phyloP scores from a whole-genome alignment of 2,329 filamentous ascomycete species.

The Trichoderma koningiopsis region DNA sequence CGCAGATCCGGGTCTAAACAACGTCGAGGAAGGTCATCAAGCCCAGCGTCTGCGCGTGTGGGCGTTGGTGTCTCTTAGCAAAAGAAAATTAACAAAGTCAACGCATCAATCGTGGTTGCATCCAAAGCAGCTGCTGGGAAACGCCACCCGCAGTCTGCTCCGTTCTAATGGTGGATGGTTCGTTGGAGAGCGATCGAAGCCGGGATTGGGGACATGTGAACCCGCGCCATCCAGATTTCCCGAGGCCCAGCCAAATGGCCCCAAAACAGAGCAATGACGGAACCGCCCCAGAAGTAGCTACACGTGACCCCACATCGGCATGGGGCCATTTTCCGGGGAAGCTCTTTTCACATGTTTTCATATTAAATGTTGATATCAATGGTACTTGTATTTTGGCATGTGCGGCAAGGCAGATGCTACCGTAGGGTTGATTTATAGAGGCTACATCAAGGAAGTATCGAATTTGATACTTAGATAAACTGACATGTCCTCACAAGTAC shows the following conservation, averaged over 20 bases:
- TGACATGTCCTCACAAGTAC: background rate
- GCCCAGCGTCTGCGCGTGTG: conserved; percentile 7
- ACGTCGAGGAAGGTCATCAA: conserved; percentile 7
- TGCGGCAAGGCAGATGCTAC: background rate
- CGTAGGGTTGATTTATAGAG: background rate
- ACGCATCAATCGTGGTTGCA: background rate
- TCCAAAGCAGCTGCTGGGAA: background rate
- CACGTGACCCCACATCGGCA: conserved; percentile 20
- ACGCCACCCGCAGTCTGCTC: conserved; percentile 9
- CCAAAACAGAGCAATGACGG: conserved; percentile 20
- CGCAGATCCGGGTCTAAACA: conserved; percentile 16
- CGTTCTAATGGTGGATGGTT: background rate
- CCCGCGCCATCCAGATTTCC: conserved; percentile 18
- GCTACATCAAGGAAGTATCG: background rate
- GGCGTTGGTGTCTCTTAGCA: background rate
- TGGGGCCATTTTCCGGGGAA: conserved; percentile 8
- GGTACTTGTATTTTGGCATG: background rate
- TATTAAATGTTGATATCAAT: background rate
- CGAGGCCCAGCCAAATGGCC: conserved; percentile 18
- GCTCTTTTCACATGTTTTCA: background rate
- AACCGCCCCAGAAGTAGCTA: conserved; percentile 14
- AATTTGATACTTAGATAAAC: background rate
- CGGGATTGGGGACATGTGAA: conserved; percentile 18
- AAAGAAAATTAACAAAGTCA: background rate
- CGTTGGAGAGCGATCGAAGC: background rate